Evolutionary conservation across 768 basidiomycete species (phyloP).

Genomic region (Suillus hirtellus): DNA sequence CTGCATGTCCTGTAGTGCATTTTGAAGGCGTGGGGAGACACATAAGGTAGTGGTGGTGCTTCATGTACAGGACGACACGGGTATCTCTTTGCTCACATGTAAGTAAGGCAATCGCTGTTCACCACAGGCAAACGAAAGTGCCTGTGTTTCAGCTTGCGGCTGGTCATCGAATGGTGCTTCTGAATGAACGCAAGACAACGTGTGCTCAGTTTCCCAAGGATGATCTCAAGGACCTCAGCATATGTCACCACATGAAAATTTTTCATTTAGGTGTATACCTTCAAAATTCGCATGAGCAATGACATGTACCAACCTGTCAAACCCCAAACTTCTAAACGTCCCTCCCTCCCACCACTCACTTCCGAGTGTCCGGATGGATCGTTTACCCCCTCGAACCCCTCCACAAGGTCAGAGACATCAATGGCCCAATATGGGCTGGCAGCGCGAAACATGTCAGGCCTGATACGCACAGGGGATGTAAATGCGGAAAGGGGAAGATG

Average conservation of each 20-base stretch:
- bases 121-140: background rate
- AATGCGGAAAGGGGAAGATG: conserved; percentile 1
- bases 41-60: no score
- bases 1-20: no score
- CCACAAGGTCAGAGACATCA: background rate
- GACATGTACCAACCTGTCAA: no score
- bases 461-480: background rate
- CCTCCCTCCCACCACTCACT: conserved; percentile 16
- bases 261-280: no score
- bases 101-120: background rate
- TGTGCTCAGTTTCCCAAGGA: background rate
- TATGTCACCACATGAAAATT: no score
- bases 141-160: background rate
- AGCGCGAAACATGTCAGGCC: background rate
- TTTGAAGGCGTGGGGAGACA: no score
- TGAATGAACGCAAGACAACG: background rate
- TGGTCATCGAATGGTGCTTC: background rate
- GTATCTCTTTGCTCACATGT: no score
- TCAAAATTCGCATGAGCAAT: no score
- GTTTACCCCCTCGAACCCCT: background rate
- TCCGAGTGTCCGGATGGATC: background rate
- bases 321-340: conserved; percentile 66
- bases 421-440: conserved; percentile 1
- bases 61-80: no score
- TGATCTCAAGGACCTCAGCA: background rate